Base-by-base conservation (phyloP, 2,329 filamentous ascomycete genomes). In the Botrytis galanthina region DNA sequence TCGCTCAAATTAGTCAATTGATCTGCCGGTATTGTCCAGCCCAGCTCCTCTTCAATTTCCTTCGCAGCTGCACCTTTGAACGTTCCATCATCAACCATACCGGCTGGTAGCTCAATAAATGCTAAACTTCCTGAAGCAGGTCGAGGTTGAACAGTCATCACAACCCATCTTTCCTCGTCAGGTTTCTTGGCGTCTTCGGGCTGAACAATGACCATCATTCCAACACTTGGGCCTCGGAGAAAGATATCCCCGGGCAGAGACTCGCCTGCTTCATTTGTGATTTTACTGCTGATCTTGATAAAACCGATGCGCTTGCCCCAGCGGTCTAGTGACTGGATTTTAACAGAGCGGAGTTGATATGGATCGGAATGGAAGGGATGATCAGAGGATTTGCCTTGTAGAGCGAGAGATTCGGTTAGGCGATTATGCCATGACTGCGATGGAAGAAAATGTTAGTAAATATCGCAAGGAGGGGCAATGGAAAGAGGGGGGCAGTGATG, bases 31-130 rank as follows among this genome's bases (percentile, higher is more conserved):
- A 91, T 89, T 67, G 82, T 83, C 18, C 90, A 78, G 9, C 87
- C 88, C 2, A 90, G 82, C 80, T 91, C 89, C 81, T 91, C 89
- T 74, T 87, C 75, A 16, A 91, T 88, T 82, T 91, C 89, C 77
- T 83, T 85, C 4, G 89, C 89, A 3, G 89, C 89, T 0, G 84
- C 84, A 37, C 89, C 89, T 20, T 84, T 84, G 78, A 91, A 90
- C 42, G 83, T 85, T 0, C 86, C 87, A 22, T 85, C 84, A 76
- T 89, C 86, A 4, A 90, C 84, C 87, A 90, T 87, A 10, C 88
- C 86, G 0, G 89, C 89, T 0, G 89, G 89, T 20, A 91, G 77
- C 79, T 90, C 86, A 4, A 86, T 82, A 75, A 89, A 85, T 54
- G 84, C 81, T 42, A 90, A 79, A n/a, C 86, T 87, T 3, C 86